Conservation (phyloP, 2,329 filamentous ascomycete genomes). For the Calcarisporium arbuscula region DNA sequence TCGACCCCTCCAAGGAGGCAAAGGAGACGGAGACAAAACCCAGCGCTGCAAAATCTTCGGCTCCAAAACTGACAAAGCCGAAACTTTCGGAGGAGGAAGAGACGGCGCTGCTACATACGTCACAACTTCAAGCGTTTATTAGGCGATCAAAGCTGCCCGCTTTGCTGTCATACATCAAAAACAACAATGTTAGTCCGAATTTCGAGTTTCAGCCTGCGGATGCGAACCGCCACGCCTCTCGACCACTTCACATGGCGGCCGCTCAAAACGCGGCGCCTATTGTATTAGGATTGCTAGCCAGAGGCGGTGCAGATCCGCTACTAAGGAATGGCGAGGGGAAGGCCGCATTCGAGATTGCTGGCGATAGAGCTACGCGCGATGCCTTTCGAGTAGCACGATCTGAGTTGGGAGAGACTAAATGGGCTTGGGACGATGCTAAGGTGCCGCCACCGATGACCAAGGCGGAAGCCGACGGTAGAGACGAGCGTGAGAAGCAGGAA, state of each 20-base stretch:
- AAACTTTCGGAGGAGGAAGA: slow-evolving; percentile 81
- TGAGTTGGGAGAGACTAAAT: slow-evolving; percentile 70
- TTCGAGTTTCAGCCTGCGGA: slow-evolving; percentile 71
- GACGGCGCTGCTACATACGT: slow-evolving; percentile 72
- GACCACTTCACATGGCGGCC: slow-evolving; percentile 79
- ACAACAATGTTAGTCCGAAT: slow-evolving; percentile 62
- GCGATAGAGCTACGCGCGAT: slow-evolving; percentile 79
- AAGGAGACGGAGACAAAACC: slow-evolving; percentile 32
- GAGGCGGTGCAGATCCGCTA: slow-evolving; percentile 69
- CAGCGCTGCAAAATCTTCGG: slow-evolving; percentile 28
- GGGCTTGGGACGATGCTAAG: slow-evolving; percentile 71
- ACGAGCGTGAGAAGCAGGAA: slow-evolving; percentile 63
- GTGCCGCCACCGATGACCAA: slow-evolving; percentile 67
- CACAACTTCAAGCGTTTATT: slow-evolving; percentile 81
- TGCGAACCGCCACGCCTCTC: slow-evolving; percentile 73
- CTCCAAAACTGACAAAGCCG: slow-evolving; percentile 48
- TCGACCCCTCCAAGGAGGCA: slow-evolving; percentile 58
- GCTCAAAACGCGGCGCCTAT: slow-evolving; percentile 72
- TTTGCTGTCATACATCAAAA: slow-evolving; percentile 74
- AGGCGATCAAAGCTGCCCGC: slow-evolving; percentile 86
- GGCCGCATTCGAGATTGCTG: slow-evolving; percentile 78
- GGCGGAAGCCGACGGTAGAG: slow-evolving; percentile 63
- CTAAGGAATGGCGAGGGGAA: slow-evolving; percentile 68
- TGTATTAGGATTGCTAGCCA: slow-evolving; percentile 69
- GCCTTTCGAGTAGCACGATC: slow-evolving; percentile 84